phyloP scores from a whole-genome alignment of 176 grass and related monocot species.

The Pharus latifolius region DNA sequence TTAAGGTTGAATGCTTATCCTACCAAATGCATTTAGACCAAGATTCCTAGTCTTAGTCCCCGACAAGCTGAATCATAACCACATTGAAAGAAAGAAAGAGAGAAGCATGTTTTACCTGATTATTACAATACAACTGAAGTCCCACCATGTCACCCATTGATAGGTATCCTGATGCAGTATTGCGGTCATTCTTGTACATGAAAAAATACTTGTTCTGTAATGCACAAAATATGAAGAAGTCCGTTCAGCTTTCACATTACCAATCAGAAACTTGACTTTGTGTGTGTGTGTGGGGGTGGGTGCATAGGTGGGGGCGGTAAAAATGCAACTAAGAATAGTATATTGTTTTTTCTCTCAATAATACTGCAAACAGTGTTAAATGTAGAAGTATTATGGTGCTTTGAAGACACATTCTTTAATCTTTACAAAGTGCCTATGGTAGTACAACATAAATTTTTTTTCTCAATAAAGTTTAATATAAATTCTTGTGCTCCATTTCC shows the following conservation, averaged over 20 bases:
- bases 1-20: neutral
- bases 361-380: too few species aligned
- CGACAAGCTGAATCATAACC: neutral
- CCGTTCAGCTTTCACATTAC: neutral
- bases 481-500: too few species aligned
- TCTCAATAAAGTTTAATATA: too few species aligned
- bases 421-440: too few species aligned
- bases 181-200: constrained; percentile 48
- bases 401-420: too few species aligned
- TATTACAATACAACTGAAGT: constrained; percentile 49
- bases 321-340: too few species aligned
- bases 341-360: neutral
- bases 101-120: constrained; percentile 44
- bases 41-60: too few species aligned
- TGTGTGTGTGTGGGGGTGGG: too few species aligned
- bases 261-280: neutral
- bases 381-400: too few species aligned
- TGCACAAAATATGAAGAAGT: constrained; percentile 4
- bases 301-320: too few species aligned
- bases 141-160: constrained; percentile 12
- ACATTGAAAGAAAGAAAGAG: neutral
- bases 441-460: too few species aligned
- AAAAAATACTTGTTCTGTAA: constrained; percentile 76
- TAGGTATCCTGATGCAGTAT: neutral
- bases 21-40: neutral